These are phyloP conservation scores for Triticum monococcum DNA, from an alignment of 176 grass and related monocot species.

Conservation along the genomic window DNA sequence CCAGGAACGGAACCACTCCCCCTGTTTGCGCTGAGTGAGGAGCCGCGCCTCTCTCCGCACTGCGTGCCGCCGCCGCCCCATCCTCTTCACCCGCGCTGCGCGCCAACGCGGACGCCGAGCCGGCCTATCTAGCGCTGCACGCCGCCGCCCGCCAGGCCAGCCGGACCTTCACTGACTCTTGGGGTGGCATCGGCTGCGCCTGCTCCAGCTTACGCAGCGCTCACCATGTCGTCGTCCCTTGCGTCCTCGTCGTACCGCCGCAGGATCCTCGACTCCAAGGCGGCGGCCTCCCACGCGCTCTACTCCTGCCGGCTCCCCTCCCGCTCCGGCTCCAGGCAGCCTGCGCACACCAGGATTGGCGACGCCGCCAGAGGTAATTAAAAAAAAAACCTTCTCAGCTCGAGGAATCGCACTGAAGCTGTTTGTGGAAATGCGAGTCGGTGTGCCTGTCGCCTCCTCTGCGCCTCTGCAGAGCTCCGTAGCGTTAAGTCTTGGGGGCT, in stretches of 20 bases:
- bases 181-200: not conserved
- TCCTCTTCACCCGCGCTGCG: not conserved
- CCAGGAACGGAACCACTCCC: no score
- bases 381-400: not conserved
- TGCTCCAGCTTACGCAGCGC: not conserved
- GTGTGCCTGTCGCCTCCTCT: no score
- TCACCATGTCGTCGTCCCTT: conserved; percentile 19
- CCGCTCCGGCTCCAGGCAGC: conserved; percentile 24
- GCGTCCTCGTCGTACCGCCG: conserved; percentile 36
- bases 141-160: not conserved
- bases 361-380: conserved; percentile 29
- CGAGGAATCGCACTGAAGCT: not conserved
- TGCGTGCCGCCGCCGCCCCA: not conserved
- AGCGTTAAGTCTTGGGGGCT: no score
- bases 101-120: not conserved
- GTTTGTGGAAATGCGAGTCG: conserved; percentile 8
- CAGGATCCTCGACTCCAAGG: conserved; percentile 30
- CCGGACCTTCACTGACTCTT: not conserved
- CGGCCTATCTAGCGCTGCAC: not conserved
- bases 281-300: not conserved
- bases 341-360: conserved; percentile 18
- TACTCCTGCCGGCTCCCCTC: conserved; percentile 24
- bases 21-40: not conserved
- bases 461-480: no score
- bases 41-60: not conserved